Evolutionary conservation across 345 rosid species (phyloP), one percentile per base, ranked within the genome.

Genomic region (Physaria fendleri): DNA sequence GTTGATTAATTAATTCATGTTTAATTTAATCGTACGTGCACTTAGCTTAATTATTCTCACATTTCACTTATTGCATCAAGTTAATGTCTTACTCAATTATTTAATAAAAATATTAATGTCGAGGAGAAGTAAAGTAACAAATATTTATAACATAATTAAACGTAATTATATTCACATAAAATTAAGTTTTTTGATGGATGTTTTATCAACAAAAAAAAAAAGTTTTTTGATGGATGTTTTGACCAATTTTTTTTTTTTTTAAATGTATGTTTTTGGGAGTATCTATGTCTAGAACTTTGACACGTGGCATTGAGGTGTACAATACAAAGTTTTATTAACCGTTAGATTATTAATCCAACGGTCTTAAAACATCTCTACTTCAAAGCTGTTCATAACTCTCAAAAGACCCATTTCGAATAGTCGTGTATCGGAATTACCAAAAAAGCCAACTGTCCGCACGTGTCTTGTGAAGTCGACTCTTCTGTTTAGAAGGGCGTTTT

Each of bases 371-470:
- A 7, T 6, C 39, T 18, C 3, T 24, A 25, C 41, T 37, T 23
- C n/a, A 44, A 38, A 39, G 16, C 32, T 28, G 14, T 55, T 64
- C 60, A 56, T 33, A 54, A 29, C 21, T 18, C 8, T 33, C 15
- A 34, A 48, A 52, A 21, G n/a, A 12, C 45, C 52, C 21, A 16
- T 28, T 63, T 51, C 55, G 49, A 18, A 9, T 16, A 4, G 42
- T 18, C 27, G 39, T 17, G 38, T 49, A 60, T 52, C 5, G 16
- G 2, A 54, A 51, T 64, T 58, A 47, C 64, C 49, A 16, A 44
- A 74, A 35, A 66, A 44, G 62, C 70, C 60, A 65, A 40, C 25
- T 48, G 53, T n/a, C 7, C 41, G 61, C 69, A 64, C 50, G 77
- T 72, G 79, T 64, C 27, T 15, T 38, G 4, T 41, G 65, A 18